These are phyloP conservation scores for Lichtheimia hyalospora DNA, from an alignment of 371 early-diverging fungal genomes.

Conservation along the genomic window DNA sequence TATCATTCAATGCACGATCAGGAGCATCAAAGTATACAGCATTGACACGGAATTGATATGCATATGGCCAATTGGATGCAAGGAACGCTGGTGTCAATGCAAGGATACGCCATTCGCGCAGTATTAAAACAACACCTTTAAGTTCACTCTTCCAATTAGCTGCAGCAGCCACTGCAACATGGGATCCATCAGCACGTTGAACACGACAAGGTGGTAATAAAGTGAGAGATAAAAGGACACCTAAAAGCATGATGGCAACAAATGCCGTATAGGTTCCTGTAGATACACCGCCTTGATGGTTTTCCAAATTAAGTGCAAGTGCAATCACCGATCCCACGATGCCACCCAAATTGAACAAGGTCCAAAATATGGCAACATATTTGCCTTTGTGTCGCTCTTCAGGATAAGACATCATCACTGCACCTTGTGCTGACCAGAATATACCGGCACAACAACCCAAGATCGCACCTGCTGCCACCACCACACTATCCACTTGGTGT, in stretches of 20 bases:
- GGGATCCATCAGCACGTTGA: constrained; percentile 63
- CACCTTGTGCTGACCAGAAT: constrained; percentile 70
- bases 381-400: constrained; percentile 69
- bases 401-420: constrained; percentile 72
- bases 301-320: constrained; percentile 60
- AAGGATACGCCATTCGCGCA: constrained; percentile 48
- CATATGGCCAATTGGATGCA: constrained; percentile 77
- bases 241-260: constrained; percentile 64
- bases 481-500: constrained; percentile 40
- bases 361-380: constrained; percentile 79
- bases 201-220: constrained; percentile 64
- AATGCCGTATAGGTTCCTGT: constrained; percentile 68
- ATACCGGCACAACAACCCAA: constrained; percentile 64
- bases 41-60: constrained; percentile 60
- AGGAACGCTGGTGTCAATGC: constrained; percentile 63
- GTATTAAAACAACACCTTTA: constrained; percentile 58
- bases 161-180: constrained; percentile 49
- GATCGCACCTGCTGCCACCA: constrained; percentile 60
- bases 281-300: constrained; percentile 27
- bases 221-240: constrained; percentile 51
- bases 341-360: constrained; percentile 79
- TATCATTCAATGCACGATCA: constrained; percentile 65
- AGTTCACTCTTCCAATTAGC: constrained; percentile 56
- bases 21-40: constrained; percentile 58
- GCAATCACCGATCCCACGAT: constrained; percentile 75